A percentile compares a stretch with the other conserved stretches of the same genome.
Evolutionary conservation across 768 basidiomycete genomes (phyloP).

Genomic region (Hydnomerulius pinastri): DNA sequence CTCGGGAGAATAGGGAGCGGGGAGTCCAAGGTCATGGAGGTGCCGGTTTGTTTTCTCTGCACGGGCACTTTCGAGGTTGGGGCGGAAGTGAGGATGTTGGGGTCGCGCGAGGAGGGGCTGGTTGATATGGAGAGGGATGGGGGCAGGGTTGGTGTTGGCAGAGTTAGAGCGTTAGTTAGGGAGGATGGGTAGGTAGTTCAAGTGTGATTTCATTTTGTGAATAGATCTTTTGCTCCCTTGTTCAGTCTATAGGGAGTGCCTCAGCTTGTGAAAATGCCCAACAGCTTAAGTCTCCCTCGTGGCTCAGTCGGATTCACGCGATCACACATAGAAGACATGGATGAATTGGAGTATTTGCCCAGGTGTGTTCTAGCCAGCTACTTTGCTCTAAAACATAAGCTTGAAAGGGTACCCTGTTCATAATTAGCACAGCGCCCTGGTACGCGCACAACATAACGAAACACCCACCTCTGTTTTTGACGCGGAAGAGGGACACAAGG

Average conservation of each 20-base stretch:
- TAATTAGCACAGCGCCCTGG: conserved; percentile 3
- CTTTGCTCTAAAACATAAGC: conserved; percentile 66
- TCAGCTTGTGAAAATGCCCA: no score
- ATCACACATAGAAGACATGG: no score
- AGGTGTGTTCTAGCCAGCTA: no score
- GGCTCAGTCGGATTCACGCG: no score
- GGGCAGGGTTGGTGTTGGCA: conserved; percentile 23
- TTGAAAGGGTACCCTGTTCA: conserved; percentile 77
- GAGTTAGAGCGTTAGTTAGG: conserved; percentile 16
- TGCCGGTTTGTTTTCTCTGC: conserved; percentile 73
- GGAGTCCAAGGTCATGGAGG: conserved; percentile 50
- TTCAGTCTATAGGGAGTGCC: no score
- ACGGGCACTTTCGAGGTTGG: conserved; percentile 60
- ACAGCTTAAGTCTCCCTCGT: no score
- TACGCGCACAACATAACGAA: not conserved
- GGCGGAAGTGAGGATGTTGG: conserved; percentile 37
- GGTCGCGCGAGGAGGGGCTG: no score
- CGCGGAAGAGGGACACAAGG: conserved; percentile 80
- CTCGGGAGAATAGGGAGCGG: conserved; percentile 64
- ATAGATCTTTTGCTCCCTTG: no score
- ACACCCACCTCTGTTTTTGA: conserved; percentile 83
- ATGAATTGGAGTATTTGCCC: no score
- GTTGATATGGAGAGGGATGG: conserved; percentile 3
- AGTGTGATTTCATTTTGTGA: not conserved
- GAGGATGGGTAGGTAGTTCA: conserved; percentile 9